phyloP scores from a whole-genome alignment of 2,329 filamentous ascomycete genomes.

The Talaromyces pinophilus region DNA sequence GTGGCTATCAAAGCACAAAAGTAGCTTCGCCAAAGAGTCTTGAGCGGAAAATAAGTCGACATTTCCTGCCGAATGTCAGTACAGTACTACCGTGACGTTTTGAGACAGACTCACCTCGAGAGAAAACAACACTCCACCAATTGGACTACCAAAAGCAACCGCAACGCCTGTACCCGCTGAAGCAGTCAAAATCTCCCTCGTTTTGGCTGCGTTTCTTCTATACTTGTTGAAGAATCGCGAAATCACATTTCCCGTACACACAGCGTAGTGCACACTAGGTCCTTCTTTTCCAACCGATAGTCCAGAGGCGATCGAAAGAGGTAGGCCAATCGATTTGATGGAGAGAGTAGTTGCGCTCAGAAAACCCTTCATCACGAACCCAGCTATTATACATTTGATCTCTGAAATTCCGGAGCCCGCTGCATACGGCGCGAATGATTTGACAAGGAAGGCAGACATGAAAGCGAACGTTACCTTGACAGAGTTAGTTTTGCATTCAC shows the following conservation, averaged over 20 bases:
- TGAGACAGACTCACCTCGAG: conserved; percentile 61
- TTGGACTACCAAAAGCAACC: conserved; percentile 95
- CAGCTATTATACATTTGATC: conserved; percentile 98
- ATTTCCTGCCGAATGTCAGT: conserved; percentile 64
- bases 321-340: conserved; percentile 91
- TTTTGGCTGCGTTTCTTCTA: conserved; percentile 86
- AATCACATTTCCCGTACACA: conserved; percentile 96
- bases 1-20: conserved; percentile 96
- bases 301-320: conserved; percentile 89
- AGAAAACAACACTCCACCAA: conserved; percentile 94
- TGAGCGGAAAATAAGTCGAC: conserved; percentile 92
- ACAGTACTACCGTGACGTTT: neutral
- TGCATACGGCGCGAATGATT: conserved; percentile 90
- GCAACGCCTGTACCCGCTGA: conserved; percentile 93
- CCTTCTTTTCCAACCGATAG: conserved; percentile 96
- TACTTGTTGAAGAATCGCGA: conserved; percentile 93
- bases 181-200: conserved; percentile 89
- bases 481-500: conserved; percentile 5
- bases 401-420: conserved; percentile 96
- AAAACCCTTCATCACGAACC: conserved; percentile 99
- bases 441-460: conserved; percentile 80
- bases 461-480: conserved; percentile 73
- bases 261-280: conserved; percentile 97
- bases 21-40: conserved; percentile 97
- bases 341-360: conserved; percentile 85